Conservation (phyloP, 768 basidiomycete species). For the Kwoniella newhampshirensis region DNA sequence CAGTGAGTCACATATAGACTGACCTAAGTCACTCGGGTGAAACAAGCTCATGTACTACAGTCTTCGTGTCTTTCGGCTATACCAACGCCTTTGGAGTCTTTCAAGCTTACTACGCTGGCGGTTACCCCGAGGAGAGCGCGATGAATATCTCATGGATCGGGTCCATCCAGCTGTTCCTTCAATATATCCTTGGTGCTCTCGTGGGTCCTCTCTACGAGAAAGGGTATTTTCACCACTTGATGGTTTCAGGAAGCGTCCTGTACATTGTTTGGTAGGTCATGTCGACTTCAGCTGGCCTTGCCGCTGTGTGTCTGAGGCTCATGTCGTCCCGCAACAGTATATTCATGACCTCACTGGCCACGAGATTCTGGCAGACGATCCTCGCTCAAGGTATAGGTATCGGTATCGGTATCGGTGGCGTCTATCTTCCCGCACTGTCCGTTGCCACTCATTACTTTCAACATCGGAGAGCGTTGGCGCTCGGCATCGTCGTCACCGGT, state of each 20-base stretch:
- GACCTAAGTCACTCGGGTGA: not conserved
- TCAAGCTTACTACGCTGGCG: constrained; percentile 52
- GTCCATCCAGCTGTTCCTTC: constrained; percentile 50
- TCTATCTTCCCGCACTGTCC: constrained; percentile 60
- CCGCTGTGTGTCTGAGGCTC: too few relatives aligned
- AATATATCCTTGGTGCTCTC: constrained; percentile 45
- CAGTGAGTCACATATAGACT: constrained; percentile 2
- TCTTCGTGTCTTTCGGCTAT: constrained; percentile 39
- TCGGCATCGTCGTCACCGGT: constrained; percentile 57
- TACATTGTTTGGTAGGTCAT: constrained; percentile 33
- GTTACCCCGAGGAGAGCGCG: constrained; percentile 45
- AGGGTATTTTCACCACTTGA: constrained; percentile 45
- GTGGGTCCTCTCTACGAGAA: constrained; percentile 52
- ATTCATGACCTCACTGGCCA: constrained; percentile 40
- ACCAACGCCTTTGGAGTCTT: constrained; percentile 55
- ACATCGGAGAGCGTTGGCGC: constrained; percentile 55
- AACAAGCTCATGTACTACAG: not conserved
- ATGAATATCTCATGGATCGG: constrained; percentile 54
- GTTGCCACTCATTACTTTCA: constrained; percentile 59
- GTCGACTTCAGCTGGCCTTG: constrained; percentile 6
- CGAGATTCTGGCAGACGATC: constrained; percentile 36
- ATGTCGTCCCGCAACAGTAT: constrained; percentile 14
- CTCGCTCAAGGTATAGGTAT: constrained; percentile 41
- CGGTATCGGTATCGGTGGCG: constrained; percentile 60
- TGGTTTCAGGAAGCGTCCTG: constrained; percentile 27